Evolutionary conservation across 306 rosid species (phyloP).

Genomic region (Prunus salicina): DNA sequence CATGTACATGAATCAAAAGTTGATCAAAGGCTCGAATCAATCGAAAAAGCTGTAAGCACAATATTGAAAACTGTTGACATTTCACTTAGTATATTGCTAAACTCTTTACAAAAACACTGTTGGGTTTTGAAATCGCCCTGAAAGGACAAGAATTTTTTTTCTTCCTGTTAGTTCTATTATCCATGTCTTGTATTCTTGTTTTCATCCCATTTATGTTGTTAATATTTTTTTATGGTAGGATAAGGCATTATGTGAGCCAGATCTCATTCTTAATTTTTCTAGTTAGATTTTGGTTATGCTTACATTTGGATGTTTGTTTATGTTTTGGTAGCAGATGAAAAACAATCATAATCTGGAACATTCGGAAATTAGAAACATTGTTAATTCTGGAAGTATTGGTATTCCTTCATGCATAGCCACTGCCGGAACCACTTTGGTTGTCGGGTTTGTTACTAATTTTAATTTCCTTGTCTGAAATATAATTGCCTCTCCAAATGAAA

Average conservation of each 20-base stretch:
- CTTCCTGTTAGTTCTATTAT: neutral
- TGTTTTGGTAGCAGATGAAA: slow-evolving; percentile 53
- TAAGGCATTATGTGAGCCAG: neutral
- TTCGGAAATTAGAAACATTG: slow-evolving; percentile 58
- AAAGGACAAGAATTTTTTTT: neutral
- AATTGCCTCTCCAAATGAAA: neutral
- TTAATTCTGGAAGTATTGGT: slow-evolving; percentile 46
- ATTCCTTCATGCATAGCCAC: slow-evolving; percentile 75
- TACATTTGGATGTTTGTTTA: neutral
- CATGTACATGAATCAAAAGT: slow-evolving; percentile 64
- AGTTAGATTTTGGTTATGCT: neutral
- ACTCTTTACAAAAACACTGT: neutral
- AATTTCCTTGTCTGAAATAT: neutral
- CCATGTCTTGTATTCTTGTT: neutral
- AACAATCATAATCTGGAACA: slow-evolving; percentile 44
- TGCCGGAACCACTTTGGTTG: slow-evolving; percentile 78
- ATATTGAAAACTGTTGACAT: neutral
- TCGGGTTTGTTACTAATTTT: slow-evolving; percentile 60
- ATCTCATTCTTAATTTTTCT: neutral
- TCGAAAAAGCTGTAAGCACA: slow-evolving; percentile 64
- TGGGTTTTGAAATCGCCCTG: neutral
- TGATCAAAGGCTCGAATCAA: slow-evolving; percentile 80
- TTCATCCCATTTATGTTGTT: neutral
- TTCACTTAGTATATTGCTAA: neutral
- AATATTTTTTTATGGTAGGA: neutral